phyloP scores from a whole-genome alignment of 2,329 filamentous ascomycete species.

The Westerdykella ornata region DNA sequence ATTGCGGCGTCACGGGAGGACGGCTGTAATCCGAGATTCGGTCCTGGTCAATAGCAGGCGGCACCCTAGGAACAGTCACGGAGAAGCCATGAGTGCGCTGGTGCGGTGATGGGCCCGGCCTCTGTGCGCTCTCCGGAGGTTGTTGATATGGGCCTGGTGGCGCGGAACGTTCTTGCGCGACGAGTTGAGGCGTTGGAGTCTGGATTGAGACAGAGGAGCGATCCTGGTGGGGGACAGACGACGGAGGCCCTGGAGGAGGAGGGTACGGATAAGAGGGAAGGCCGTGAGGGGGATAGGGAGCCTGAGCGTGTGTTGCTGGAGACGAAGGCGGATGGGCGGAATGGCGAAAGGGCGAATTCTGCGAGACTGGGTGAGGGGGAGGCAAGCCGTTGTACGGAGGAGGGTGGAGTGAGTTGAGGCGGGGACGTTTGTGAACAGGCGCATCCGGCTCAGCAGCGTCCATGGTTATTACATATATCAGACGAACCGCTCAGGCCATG shows the following conservation, averaged over 20 bases:
- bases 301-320: constrained; percentile 14
- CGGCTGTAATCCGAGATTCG: constrained; percentile 28
- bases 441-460: constrained; percentile 34
- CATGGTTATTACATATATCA: constrained; percentile 36
- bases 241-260: constrained; percentile 1
- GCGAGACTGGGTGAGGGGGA: constrained; percentile 26
- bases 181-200: constrained; percentile 17
- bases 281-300: constrained; percentile 13
- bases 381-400: constrained; percentile 29
- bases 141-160: constrained; percentile 16
- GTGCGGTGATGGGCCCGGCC: constrained; percentile 28
- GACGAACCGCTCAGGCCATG: constrained; percentile 36
- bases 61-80: constrained; percentile 19
- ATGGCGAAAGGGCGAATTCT: constrained; percentile 25
- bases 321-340: constrained; percentile 26
- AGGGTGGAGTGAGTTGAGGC: constrained; percentile 35
- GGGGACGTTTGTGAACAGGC: constrained; percentile 34
- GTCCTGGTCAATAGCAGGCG: constrained; percentile 26
- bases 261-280: constrained; percentile 3
- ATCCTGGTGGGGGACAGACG: neutral
- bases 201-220: constrained; percentile 5
- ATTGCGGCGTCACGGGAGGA: constrained; percentile 18
- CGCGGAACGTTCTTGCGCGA: constrained; percentile 16
- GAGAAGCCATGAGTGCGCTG: constrained; percentile 31
- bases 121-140: constrained; percentile 21